Percentiles rank a stretch among this genome's conserved stretches.
phyloP scores from a whole-genome alignment of 257 asterid species.

The Ophiorrhiza pumila region DNA sequence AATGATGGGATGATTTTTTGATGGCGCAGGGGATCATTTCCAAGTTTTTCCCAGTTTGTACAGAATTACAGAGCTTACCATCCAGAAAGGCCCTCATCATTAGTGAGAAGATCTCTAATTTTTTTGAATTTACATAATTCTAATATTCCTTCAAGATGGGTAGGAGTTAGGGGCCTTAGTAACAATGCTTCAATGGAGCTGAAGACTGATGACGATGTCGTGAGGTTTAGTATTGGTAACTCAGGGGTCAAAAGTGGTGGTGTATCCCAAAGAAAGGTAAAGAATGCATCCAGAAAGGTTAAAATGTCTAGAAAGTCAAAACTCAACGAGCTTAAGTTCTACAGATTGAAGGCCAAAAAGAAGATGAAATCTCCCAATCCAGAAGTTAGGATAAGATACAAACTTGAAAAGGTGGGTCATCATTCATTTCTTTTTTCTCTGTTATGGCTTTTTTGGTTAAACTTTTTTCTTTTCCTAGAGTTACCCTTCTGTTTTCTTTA shows the following conservation, averaged over 20 bases:
- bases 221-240: slow-evolving; percentile 62
- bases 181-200: slow-evolving; percentile 59
- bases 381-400: slow-evolving; percentile 87
- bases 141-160: slow-evolving; percentile 25
- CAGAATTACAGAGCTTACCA: slow-evolving; percentile 20
- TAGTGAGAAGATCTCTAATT: slow-evolving; percentile 12
- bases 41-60: slow-evolving; percentile 13
- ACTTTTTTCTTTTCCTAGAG: not conserved
- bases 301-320: slow-evolving; percentile 66
- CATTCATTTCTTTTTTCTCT: not conserved
- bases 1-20: not conserved
- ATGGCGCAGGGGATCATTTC: slow-evolving; percentile 8
- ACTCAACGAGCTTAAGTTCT: slow-evolving; percentile 82
- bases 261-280: slow-evolving; percentile 31
- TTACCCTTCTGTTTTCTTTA: not conserved
- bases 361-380: slow-evolving; percentile 96
- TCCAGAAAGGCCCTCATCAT: slow-evolving; percentile 22
- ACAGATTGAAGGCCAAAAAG: slow-evolving; percentile 88
- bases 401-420: slow-evolving; percentile 76
- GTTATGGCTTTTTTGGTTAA: not conserved
- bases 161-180: slow-evolving; percentile 36
- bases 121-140: slow-evolving; percentile 23
- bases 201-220: slow-evolving; percentile 51
- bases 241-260: slow-evolving; percentile 22
- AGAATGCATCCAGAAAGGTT: slow-evolving; percentile 25